Evolutionary conservation across 2,329 filamentous ascomycete genomes (phyloP), one percentile per base, ranked within the genome.

Genomic region (Monilinia fructigena): DNA sequence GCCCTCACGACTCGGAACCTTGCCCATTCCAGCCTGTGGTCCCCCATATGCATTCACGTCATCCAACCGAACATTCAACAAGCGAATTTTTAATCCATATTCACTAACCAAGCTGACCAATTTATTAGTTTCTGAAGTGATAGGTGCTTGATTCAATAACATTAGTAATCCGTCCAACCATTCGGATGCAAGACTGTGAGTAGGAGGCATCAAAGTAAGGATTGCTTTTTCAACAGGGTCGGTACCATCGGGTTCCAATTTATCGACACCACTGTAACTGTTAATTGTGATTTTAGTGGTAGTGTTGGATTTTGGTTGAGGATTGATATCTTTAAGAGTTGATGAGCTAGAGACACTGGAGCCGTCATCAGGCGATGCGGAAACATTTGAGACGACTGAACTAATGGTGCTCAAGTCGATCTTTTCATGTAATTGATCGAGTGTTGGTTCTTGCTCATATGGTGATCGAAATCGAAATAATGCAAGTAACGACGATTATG

Each of bases 121-220:
- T 78, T 95, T 96, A 76, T 90, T 94, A 47, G 95, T 98, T 79
- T 98, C 94, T 3, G 93, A 87, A n/a, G 95, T 99, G 76, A 99
- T 97, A 26, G 95, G 95, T 67, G 93, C 87, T 78, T 99, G 95
- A 75, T 96, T 93, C 31, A 99, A 83, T 65, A 99, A 82, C 93
- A 99, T 96, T 66, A 98, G 83, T 70, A 99, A 80, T 0, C 95
- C 95, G 76, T 99, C 95, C 6, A 99, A 83, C 95, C 95, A 99
- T 79, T 99, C 95, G 0, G 93, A 96, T 12, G 95, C 95, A 58
- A 95, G 81, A 70, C 87, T 91, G 75, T 95, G 90, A 67, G 87
- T 91, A 67, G 87, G 81, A 7, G 94, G 93, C 77, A 92, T 88
- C 63, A 99, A 83, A n/a, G 89, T 91, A 64, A 99, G 82, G 28